Evolutionary conservation across 768 basidiomycete species (phyloP).

Genomic region (Fibroporia radiculosa): DNA sequence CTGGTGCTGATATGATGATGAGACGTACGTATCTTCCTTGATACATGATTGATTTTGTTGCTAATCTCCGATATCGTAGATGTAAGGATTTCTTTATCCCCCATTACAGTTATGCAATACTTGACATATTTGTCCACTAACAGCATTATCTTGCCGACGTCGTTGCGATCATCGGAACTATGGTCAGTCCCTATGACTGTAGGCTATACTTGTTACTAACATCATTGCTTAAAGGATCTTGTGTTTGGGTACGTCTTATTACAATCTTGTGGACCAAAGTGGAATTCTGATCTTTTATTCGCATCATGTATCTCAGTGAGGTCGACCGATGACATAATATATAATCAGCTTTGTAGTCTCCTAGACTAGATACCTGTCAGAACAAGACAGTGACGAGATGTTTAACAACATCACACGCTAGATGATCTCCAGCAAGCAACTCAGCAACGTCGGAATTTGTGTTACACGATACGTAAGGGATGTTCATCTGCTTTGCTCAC

Average conservation of each 20-base stretch:
- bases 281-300: conserved; percentile 1
- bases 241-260: conserved; percentile 77
- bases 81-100: conserved; percentile 23
- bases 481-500: conserved; percentile 70
- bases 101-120: neutral
- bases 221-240: conserved; percentile 47
- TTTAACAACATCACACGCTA: too few relatives aligned
- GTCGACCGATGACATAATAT: conserved; percentile 32
- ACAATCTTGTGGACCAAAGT: neutral
- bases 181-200: conserved; percentile 46
- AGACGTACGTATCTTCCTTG: conserved; percentile 51
- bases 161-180: conserved; percentile 95
- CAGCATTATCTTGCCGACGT: conserved; percentile 90
- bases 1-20: conserved; percentile 98
- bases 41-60: conserved; percentile 7
- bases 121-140: conserved; percentile 16
- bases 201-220: conserved; percentile 5
- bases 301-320: conserved; percentile 25
- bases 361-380: too few relatives aligned
- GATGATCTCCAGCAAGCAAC: too few relatives aligned
- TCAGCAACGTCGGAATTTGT: neutral
- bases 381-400: too few relatives aligned
- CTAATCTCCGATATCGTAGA: conserved; percentile 21
- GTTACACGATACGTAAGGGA: conserved; percentile 63
- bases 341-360: too few relatives aligned